A percentile compares a stretch with the other conserved stretches of the same genome.
Conservation (phyloP, 768 basidiomycete species). For the Psilocybe azurescens region DNA sequence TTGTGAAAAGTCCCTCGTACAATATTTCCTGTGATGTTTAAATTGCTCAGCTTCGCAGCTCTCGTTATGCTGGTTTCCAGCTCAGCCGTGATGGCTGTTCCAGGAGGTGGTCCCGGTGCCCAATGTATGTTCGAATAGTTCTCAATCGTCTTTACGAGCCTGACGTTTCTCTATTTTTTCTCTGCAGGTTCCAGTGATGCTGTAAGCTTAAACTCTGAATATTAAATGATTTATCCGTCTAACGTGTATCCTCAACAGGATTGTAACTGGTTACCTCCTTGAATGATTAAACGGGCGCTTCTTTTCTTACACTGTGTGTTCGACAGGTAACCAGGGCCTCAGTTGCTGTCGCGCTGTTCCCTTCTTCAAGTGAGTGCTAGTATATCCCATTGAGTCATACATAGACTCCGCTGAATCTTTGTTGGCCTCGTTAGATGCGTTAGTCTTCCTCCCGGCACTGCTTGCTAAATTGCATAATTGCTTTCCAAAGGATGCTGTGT, state of each 20-base stretch:
- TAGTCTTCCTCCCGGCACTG: background rate
- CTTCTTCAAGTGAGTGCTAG: background rate
- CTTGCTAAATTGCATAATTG: background rate
- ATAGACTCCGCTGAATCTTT: background rate
- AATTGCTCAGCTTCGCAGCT: constrained; percentile 2
- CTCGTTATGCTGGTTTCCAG: background rate
- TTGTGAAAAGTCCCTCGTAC: no score
- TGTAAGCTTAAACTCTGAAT: background rate
- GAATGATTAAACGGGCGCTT: background rate
- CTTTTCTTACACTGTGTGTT: background rate
- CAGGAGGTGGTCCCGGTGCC: constrained; percentile 3
- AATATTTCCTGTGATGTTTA: background rate
- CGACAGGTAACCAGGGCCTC: background rate
- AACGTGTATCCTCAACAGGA: background rate
- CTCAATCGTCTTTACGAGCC: background rate
- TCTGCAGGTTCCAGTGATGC: background rate
- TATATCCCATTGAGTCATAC: background rate
- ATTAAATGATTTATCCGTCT: no score
- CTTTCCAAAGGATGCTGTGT: no score
- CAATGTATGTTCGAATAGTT: background rate
- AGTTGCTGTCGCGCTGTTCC: constrained; percentile 3
- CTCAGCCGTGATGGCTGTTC: background rate
- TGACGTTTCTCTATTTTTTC: background rate
- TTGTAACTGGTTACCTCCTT: background rate
- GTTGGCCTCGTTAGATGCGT: background rate